These are phyloP conservation scores for Ophiostoma ips DNA, from an alignment of 2,329 filamentous ascomycete genomes.

Conservation along the genomic window DNA sequence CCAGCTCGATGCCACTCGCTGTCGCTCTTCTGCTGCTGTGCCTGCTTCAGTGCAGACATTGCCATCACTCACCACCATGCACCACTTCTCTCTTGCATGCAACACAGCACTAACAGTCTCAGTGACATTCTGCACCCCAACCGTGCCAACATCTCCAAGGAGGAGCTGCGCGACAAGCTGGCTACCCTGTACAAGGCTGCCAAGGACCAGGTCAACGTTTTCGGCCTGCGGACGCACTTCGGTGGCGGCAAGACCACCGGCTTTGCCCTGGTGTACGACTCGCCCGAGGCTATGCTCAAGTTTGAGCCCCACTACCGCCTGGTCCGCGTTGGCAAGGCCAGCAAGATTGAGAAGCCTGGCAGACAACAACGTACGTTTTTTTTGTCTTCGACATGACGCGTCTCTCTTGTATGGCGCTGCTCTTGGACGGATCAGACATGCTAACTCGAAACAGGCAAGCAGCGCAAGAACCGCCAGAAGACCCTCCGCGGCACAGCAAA, in stretches of 20 bases:
- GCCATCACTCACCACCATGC: no score
- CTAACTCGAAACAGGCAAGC: constrained; percentile 64
- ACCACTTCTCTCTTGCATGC: no score
- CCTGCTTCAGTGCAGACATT: no score
- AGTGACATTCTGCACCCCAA: constrained; percentile 99
- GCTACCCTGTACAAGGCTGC: constrained; percentile 93
- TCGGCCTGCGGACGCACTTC: constrained; percentile 96
- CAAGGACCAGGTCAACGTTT: constrained; percentile 96
- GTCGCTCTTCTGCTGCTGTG: no score
- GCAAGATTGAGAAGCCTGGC: constrained; percentile 92
- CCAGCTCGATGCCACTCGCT: no score
- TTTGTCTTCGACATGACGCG: not conserved
- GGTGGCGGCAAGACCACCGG: constrained; percentile 99
- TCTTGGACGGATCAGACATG: not conserved
- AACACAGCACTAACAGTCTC: constrained; percentile 12
- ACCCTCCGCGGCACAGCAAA: constrained; percentile 95
- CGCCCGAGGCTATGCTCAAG: constrained; percentile 96
- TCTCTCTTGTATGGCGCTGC: not conserved
- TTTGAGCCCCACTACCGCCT: constrained; percentile 98
- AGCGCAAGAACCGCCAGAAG: constrained; percentile 99
- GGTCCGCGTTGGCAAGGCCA: constrained; percentile 80
- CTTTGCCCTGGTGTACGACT: constrained; percentile 98
- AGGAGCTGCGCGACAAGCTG: constrained; percentile 93
- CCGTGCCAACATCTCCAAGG: constrained; percentile 97
- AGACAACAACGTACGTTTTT: constrained; percentile 95